Evolutionary conservation across 1,139 yeast genomes (phyloP), one percentile per base, ranked within the genome.

Genomic region (Taphrina pruni): DNA sequence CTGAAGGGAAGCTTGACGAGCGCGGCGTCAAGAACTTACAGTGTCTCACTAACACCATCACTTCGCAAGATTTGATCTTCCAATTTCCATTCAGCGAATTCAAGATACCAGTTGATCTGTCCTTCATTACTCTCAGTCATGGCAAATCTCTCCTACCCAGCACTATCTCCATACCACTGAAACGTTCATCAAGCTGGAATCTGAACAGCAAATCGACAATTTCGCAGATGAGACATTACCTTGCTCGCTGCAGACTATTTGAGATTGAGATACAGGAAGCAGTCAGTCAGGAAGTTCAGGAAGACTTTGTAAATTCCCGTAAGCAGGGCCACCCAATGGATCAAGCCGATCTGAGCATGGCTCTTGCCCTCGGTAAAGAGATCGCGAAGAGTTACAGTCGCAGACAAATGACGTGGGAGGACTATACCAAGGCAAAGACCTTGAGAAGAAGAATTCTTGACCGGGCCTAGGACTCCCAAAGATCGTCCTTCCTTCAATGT

Each of bases 1-100:
- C 65, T n/a, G 70, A 69, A 17, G 72, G 72, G n/a, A 58, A 58
- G 51, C 69, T 70, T 6, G 60, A 70, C 46, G 71, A 70, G 43
- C 58, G 55, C 20, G 72, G 72, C 45, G 65, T 69, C 46, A 65
- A 65, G 38, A 70, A 70, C 52, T 32, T 70, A 12, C 67, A 60
- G 20, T 65, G 60, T 41, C 68, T 70, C 32, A 48, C 60, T 4
- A 45, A 43, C 26, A 32, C 56, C 26, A 52, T 70, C 41, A 39
- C 51, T 14, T 36, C 69, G 38, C 72, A 70, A 41, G 71, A 60
- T 8, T 57, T 70, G 20, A 60, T 62, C 6, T 70, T 70, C 58
- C 58, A 52, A 35, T 70, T 69, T 32, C 71, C 72, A 0, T 70
- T 69, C 60, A 69, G 66, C 32, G 64, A 65, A n/a, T 70, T 64